Evolutionary conservation across 805 yeast species (phyloP).

Genomic region (Metschnikowia picachoensis): DNA sequence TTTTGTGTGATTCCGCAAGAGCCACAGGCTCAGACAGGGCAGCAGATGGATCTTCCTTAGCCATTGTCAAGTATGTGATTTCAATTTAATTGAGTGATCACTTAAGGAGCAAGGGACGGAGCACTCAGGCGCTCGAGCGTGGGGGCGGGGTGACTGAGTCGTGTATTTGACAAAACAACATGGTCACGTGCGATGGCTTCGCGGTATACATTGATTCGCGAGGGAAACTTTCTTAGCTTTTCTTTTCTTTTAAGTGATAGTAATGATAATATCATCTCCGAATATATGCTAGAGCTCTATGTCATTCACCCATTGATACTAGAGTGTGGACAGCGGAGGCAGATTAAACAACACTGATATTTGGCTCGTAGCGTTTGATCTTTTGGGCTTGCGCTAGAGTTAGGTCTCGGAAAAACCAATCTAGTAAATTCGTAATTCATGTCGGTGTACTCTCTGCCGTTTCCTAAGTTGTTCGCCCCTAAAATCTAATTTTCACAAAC

Average conservation of each 20-base stretch:
- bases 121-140: not conserved
- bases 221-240: not conserved
- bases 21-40: conserved; percentile 35
- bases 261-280: conserved; percentile 28
- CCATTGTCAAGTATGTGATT: not conserved
- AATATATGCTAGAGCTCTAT: conserved; percentile 40
- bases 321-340: conserved; percentile 49
- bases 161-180: not conserved
- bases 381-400: conserved; percentile 2
- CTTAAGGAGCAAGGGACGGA: too few species aligned
- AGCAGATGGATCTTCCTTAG: conserved; percentile 25
- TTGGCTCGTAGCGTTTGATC: conserved; percentile 8
- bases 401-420: not conserved
- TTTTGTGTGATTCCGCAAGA: conserved; percentile 6
- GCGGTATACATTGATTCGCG: not conserved
- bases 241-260: conserved; percentile 23
- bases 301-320: conserved; percentile 22
- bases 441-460: not conserved
- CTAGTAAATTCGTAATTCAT: not conserved
- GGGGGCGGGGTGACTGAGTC: conserved; percentile 2
- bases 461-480: too few species aligned
- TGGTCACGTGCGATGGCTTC: not conserved
- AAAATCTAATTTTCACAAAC: too few species aligned
- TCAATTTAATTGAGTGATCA: too few species aligned
- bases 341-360: conserved; percentile 17